phyloP scores from a whole-genome alignment of 1,139 yeast genomes.

The Geotrichum armillariae region DNA sequence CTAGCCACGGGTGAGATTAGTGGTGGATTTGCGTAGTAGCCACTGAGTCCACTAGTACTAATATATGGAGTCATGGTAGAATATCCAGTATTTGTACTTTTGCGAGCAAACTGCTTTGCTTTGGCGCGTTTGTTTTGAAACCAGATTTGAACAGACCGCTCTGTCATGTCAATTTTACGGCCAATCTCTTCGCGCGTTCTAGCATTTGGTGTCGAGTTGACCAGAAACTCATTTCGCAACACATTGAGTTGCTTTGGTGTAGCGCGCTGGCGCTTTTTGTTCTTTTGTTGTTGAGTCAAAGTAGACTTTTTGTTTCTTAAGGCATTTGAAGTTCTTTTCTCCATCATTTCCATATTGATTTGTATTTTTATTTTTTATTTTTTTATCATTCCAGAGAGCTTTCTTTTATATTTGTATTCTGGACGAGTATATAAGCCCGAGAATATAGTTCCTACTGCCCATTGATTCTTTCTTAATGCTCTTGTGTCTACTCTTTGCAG shows the following conservation, averaged over 20 bases:
- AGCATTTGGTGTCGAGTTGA: slow-evolving; percentile 53
- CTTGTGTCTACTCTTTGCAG: neutral
- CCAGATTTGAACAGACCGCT: slow-evolving; percentile 91
- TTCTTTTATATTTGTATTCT: no score
- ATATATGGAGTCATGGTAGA: neutral
- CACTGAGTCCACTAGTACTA: slow-evolving; percentile 34
- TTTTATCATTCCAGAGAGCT: neutral
- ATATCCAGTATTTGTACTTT: slow-evolving; percentile 19
- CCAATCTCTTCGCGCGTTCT: slow-evolving; percentile 67
- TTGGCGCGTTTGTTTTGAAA: slow-evolving; percentile 90
- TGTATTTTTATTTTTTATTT: neutral
- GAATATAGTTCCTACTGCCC: neutral
- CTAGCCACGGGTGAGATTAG: slow-evolving; percentile 15
- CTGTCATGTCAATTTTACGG: slow-evolving; percentile 78
- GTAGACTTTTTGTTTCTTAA: slow-evolving; percentile 29
- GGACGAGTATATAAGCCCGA: no score
- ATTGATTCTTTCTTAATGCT: neutral
- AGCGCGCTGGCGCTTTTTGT: slow-evolving; percentile 52
- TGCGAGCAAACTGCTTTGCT: slow-evolving; percentile 47
- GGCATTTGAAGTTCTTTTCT: neutral
- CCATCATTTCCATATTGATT: neutral
- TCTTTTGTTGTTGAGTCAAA: slow-evolving; percentile 43
- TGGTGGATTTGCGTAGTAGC: slow-evolving; percentile 25
- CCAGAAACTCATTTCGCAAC: slow-evolving; percentile 66
- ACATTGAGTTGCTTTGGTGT: slow-evolving; percentile 78